Percentiles rank a stretch among this genome's conserved stretches.
These are phyloP conservation scores for Rhizopus microsporus DNA, from an alignment of 371 early-diverging fungal species.

Conservation along the genomic window DNA sequence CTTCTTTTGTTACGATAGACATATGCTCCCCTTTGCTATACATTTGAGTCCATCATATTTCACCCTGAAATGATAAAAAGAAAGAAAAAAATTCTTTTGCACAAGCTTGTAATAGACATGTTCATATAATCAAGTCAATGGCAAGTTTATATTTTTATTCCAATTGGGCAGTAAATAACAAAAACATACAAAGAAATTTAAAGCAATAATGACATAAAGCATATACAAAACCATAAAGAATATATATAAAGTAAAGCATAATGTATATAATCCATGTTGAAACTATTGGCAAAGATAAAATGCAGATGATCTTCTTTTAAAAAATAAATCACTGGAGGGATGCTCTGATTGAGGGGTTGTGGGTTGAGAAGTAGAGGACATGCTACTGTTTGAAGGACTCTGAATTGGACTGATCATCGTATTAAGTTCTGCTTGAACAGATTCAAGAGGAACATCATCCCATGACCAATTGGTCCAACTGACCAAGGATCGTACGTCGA, in stretches of 20 bases:
- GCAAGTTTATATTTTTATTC: too few relatives aligned
- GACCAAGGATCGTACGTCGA: conserved; percentile 40
- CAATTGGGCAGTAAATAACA: too few relatives aligned
- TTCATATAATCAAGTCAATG: too few relatives aligned
- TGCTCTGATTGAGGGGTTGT: conserved; percentile 1
- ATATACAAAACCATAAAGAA: background rate
- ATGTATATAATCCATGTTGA: background rate
- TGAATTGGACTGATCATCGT: background rate
- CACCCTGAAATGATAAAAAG: too few relatives aligned
- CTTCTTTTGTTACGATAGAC: too few relatives aligned
- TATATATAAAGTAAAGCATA: background rate
- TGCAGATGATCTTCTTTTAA: conserved; percentile 4
- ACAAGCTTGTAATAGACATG: too few relatives aligned
- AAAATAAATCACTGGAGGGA: background rate
- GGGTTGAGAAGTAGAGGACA: conserved; percentile 4
- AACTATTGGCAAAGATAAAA: conserved; percentile 2
- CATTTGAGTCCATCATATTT: too few relatives aligned
- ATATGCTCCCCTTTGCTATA: too few relatives aligned
- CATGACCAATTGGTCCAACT: conserved; percentile 39
- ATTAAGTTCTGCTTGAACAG: conserved; percentile 12
- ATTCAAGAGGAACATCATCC: conserved; percentile 20
- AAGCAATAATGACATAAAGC: background rate
- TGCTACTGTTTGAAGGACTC: conserved; percentile 9
- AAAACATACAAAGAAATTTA: too few relatives aligned
- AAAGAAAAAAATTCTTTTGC: too few relatives aligned